Conservation (phyloP, 2,329 filamentous ascomycete genomes). For the Teratosphaeria gauchensis region DNA sequence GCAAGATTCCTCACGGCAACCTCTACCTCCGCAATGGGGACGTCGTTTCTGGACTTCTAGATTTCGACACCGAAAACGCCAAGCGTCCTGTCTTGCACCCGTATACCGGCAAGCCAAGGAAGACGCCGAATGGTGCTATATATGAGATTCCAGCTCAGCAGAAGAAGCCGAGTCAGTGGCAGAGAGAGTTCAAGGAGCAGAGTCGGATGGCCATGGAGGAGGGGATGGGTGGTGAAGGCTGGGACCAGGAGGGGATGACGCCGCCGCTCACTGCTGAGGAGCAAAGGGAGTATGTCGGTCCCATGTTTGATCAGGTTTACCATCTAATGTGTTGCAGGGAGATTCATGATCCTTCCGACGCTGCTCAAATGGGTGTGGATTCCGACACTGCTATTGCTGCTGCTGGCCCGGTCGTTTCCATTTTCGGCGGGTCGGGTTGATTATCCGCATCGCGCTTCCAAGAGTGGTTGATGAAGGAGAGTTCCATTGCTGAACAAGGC, state of each 20-base stretch:
- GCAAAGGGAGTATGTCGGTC: background rate
- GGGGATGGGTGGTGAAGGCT: background rate
- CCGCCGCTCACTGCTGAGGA: background rate
- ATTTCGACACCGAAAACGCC: background rate
- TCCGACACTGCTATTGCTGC: background rate
- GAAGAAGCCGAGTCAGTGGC: background rate
- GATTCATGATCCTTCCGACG: background rate
- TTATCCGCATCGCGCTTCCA: background rate
- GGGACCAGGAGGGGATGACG: background rate
- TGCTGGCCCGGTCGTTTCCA: background rate
- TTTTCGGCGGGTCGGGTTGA: background rate
- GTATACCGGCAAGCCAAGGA: background rate
- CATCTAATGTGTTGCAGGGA: background rate
- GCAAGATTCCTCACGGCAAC: background rate
- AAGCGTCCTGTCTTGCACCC: background rate
- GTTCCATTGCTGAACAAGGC: background rate
- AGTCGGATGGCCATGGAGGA: background rate
- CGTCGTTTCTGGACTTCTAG: background rate
- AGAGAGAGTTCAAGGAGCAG: background rate
- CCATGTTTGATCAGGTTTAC: background rate
- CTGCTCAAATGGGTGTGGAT: background rate
- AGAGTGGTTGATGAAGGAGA: background rate
- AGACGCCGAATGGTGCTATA: background rate
- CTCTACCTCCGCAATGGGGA: background rate
- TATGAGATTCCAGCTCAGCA: background rate